These are phyloP conservation scores for Picea glauca DNA, from an alignment of 75 land plant genomes.

Conservation along the genomic window DNA sequence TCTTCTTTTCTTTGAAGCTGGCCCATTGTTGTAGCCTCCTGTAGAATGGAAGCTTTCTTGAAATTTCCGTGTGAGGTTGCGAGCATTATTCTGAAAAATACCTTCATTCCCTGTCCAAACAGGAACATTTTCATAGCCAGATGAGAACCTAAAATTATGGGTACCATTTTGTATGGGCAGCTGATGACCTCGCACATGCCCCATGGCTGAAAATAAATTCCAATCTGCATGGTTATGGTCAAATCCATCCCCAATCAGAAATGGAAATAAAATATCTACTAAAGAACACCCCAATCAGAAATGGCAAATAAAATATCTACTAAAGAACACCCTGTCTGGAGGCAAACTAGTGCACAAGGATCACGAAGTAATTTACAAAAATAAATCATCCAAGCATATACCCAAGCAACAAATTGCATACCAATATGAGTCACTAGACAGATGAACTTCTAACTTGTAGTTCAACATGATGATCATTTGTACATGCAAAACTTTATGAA, in stretches of 20 bases:
- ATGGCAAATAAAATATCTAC: not conserved
- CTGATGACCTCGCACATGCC: conserved; percentile 1
- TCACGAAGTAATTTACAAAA: not conserved
- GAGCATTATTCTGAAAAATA: conserved; percentile 2
- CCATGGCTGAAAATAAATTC: not conserved
- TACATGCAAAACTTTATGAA: no score
- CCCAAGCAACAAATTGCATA: not conserved
- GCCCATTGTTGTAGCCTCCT: not conserved
- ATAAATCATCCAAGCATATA: not conserved
- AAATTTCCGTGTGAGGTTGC: conserved; percentile 9
- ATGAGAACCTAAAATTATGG: not conserved
- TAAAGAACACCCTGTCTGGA: not conserved
- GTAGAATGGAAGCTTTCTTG: not conserved
- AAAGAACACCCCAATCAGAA: not conserved
- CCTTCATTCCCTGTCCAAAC: not conserved
- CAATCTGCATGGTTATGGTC: not conserved
- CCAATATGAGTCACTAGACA: not conserved
- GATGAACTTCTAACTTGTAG: not conserved
- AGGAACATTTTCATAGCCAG: not conserved
- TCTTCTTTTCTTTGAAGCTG: conserved; percentile 11
- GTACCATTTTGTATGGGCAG: conserved; percentile 1
- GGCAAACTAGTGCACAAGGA: not conserved
- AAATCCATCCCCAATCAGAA: not conserved
- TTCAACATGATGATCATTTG: no score
- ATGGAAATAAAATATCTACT: not conserved